Percentiles rank a stretch among this genome's conserved stretches.
Evolutionary conservation across 495 filamentous ascomycete genomes (phyloP).

Genomic region (Lichina pygmaea): DNA sequence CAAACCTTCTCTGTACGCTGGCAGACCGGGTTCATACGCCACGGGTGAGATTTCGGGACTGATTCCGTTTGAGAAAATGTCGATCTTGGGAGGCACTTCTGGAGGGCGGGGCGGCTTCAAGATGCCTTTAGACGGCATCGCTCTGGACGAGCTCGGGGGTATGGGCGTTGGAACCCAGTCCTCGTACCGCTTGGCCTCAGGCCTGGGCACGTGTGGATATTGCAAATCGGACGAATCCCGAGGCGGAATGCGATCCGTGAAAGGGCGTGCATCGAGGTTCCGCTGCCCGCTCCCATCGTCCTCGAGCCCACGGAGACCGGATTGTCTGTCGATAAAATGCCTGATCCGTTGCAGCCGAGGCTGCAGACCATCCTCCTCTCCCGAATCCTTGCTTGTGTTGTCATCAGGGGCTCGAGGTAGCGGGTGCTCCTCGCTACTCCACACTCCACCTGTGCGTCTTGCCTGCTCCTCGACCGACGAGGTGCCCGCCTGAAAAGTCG

Average conservation of each 20-base stretch:
- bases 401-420: conserved; percentile 2
- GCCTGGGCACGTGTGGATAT: conserved; percentile 27
- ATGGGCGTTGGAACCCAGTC: not conserved
- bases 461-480: conserved; percentile 25
- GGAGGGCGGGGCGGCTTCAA: not conserved
- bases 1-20: no score
- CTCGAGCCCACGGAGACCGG: not conserved
- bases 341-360: conserved; percentile 19
- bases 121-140: conserved; percentile 2
- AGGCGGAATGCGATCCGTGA: not conserved
- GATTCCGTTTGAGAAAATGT: not conserved
- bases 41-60: no score
- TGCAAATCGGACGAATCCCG: conserved; percentile 12
- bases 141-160: conserved; percentile 1
- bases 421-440: conserved; percentile 28
- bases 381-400: conserved; percentile 3
- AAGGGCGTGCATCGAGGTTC: not conserved
- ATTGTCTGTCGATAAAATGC: not conserved
- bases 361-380: conserved; percentile 14
- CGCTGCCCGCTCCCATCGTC: no score
- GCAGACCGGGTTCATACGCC: no score
- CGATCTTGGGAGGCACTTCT: not conserved
- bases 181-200: conserved; percentile 7
- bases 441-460: conserved; percentile 32
- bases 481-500: conserved; percentile 25